phyloP scores from a whole-genome alignment of 2,329 filamentous ascomycete genomes.

The Pseudonectria buxi region DNA sequence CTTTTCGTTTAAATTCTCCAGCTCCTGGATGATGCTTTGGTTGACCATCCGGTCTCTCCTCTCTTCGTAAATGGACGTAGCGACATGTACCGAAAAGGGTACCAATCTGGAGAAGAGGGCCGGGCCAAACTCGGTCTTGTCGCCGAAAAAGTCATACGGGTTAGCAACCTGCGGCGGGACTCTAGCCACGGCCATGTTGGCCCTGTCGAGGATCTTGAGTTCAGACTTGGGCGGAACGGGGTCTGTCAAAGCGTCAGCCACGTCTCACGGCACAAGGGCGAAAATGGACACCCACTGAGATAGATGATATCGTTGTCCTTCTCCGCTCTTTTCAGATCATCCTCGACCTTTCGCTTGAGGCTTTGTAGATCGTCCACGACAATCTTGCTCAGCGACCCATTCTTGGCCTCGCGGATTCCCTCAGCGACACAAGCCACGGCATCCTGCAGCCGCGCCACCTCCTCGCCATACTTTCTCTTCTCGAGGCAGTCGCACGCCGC shows the following conservation, averaged over 20 bases:
- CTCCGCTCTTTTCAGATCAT: constrained; percentile 86
- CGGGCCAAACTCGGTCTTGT: constrained; percentile 71
- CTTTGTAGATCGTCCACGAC: constrained; percentile 78
- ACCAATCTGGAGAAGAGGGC: constrained; percentile 87
- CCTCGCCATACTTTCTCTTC: constrained; percentile 91
- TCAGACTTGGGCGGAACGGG: constrained; percentile 84
- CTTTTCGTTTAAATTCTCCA: constrained; percentile 73
- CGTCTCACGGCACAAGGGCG: fast-evolving
- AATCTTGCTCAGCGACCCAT: constrained; percentile 68
- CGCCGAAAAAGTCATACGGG: constrained; percentile 72
- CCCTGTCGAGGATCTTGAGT: constrained; percentile 76
- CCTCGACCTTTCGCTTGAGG: constrained; percentile 73
- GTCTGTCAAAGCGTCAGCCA: constrained; percentile 38
- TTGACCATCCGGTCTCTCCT: constrained; percentile 85
- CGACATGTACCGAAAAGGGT: constrained; percentile 90
- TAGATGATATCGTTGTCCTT: constrained; percentile 98
- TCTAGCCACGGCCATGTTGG: constrained; percentile 77
- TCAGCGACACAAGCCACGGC: constrained; percentile 77
- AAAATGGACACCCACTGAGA: constrained; percentile 47
- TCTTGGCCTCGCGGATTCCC: constrained; percentile 72
- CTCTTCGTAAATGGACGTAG: constrained; percentile 92
- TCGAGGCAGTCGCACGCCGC: constrained; percentile 87
- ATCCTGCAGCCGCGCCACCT: constrained; percentile 79
- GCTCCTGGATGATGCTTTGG: constrained; percentile 74
- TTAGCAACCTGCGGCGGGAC: constrained; percentile 76